Base-by-base conservation (phyloP, 805 yeast species). In the Jamesozyma piceae region DNA sequence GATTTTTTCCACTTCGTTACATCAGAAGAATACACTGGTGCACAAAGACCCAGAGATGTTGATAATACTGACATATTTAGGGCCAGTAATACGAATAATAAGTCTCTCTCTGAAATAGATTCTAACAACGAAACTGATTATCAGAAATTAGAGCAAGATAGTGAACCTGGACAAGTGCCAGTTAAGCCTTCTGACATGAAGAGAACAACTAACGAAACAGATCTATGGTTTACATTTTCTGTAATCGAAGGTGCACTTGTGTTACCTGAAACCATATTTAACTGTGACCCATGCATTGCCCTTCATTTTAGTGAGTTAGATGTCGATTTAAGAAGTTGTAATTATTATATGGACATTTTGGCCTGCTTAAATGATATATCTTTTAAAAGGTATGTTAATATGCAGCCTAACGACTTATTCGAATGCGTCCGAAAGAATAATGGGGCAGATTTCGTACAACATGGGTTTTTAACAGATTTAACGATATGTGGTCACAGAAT, bases 301-400 rank as follows among this genome's bases (percentile, higher is more conserved):
- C 57, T 89, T 1, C 70, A 71, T 33, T 79, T 87, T 51, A 78
- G 80, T 19, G 67, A 72, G 17, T 65, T 89, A 35, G 86, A 79
- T 47, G 73, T 85, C 22, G 97, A 88, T 57, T 68, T 86, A n/a
- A 68, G 97, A 43, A 82, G 87, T 62, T 82, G 90, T 15, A 84
- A 87, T 52, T 92, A 83, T 60, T 92, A 90, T 56, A 89, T 92
- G 96, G 96, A 90, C 55, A 58, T 90, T 47, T 90, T 87, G 54
- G 82, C 82, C 1, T 78, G 84, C 49, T 29, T 57, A 35, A 45
- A 47, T 38, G 49, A 52, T 27, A 47, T 46, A 11, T 26, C 39
- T 14, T n/a, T 57, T 3, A 51, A 46, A 21, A 36, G 55, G 13
- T 55, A 46, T 29, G 38, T 43, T 6, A 24, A 43, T 9, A 46